Evolutionary conservation across 2,329 filamentous ascomycete species (phyloP), one percentile per base, ranked within the genome.

Genomic region (Fusarium incarnatum): DNA sequence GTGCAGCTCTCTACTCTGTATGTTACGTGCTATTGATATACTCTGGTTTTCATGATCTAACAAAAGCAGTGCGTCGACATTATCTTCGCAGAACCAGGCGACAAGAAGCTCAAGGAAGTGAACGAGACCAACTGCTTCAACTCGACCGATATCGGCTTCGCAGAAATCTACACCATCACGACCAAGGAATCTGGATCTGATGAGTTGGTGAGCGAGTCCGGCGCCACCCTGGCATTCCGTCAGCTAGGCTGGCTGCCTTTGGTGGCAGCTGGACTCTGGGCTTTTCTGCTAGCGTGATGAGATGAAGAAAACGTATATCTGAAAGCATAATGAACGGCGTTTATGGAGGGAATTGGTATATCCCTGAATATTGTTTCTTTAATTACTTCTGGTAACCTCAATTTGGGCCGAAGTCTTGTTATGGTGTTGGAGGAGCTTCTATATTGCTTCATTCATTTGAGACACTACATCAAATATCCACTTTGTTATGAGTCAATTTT

Each of bases 61-160:
- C 56, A 27, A 13, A 15, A 8, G 8, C 30, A 97, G 94, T 98
- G 96, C 78, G 94, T 97, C 73, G 95, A 98, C 77, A 97, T 98
- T 75, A 95, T 92, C 48, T 97, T 98, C 74, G 93, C 91, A 49
- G 92, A 94, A 3, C 92, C 92, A 25, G 83, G 89, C 75, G 91
- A 97, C 77, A 68, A 81, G 41, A 82, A 81, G 47, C 89, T 97
- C 52, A 84, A 83, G 59, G 84, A 91, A 72, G 92, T 98, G 71
- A 97, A 92, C 77, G 83, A 86, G 63, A 86, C 88, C 16, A 98
- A 97, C 82, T 98, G 95, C 85, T 94, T 91, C 85, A 98, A 98
- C 83, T 93, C 91, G 64, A 89, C 87, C 47, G 84, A 93, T 59
- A 89, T 97, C 73, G 87, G 87, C 68, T 94, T 96, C 83, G 87